phyloP scores from a whole-genome alignment of 129 eudicot genomes.

The Centaurea solstitialis region DNA sequence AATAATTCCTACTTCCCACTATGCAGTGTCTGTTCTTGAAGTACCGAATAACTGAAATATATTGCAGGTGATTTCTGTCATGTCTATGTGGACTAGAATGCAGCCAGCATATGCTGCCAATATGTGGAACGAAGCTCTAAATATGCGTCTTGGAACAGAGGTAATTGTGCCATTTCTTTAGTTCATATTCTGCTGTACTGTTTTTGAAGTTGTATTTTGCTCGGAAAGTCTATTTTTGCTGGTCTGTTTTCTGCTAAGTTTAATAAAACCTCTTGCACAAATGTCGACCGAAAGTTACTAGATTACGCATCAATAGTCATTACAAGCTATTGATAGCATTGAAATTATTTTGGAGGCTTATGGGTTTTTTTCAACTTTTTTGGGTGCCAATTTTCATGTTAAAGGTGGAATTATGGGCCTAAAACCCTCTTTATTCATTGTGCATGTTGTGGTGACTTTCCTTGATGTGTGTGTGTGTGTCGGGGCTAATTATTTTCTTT shows the following conservation, averaged over 20 bases:
- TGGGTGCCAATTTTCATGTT: not conserved
- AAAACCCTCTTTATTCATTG: not conserved
- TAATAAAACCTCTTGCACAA: not conserved
- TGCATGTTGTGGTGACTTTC: not conserved
- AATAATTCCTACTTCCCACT: not conserved
- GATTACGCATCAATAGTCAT: not conserved
- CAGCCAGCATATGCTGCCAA: constrained; percentile 99
- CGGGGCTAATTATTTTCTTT: not conserved
- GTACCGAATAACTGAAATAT: not conserved
- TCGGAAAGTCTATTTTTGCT: not conserved
- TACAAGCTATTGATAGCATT: not conserved
- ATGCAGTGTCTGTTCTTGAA: not conserved
- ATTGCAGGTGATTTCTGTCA: constrained; percentile 97
- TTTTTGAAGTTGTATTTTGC: constrained; percentile 2
- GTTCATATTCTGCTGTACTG: not conserved
- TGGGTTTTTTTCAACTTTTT: not conserved
- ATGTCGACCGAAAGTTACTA: too few relatives aligned
- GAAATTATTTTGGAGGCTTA: not conserved
- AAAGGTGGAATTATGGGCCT: not conserved
- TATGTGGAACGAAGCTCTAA: constrained; percentile 99
- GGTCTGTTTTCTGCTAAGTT: not conserved
- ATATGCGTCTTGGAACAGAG: constrained; percentile 98
- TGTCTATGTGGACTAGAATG: constrained; percentile 99
- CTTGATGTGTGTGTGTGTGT: not conserved
- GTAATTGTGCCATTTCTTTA: constrained; percentile 36